Evolutionary conservation across 176 grass and related monocot genomes (phyloP).

Genomic region (Cenchrus americanus): DNA sequence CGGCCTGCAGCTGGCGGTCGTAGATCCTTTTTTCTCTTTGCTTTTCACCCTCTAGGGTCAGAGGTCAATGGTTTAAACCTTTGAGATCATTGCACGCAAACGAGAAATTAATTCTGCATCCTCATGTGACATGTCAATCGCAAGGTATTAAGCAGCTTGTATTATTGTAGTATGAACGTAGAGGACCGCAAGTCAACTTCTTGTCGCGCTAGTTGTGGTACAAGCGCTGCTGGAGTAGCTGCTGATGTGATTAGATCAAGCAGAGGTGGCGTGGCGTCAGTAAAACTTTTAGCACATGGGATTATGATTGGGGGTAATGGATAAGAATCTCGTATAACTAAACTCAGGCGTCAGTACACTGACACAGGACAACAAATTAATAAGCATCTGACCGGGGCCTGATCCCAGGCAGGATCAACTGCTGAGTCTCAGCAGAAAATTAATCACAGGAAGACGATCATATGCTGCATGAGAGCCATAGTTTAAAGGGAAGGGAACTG

Average conservation of each 20-base stretch:
- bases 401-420: constrained; percentile 50
- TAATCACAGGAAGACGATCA: constrained; percentile 27
- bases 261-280: neutral
- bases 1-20: neutral
- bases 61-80: constrained; percentile 24
- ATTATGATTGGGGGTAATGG: constrained; percentile 53
- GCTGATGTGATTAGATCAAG: neutral
- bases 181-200: neutral
- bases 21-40: neutral
- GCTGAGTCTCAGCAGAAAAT: neutral
- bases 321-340: constrained; percentile 55
- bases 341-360: constrained; percentile 34
- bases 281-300: constrained; percentile 54
- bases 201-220: neutral
- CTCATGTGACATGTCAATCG: neutral
- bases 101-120: neutral
- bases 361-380: constrained; percentile 41
- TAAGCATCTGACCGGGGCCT: constrained; percentile 32
- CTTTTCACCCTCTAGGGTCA: neutral
- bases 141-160: neutral
- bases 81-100: neutral
- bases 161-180: neutral
- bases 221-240: neutral
- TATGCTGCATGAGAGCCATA: constrained; percentile 27
- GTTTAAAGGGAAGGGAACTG: neutral